Conservation (phyloP, 768 basidiomycete species). For the Strobilomyces confusus region DNA sequence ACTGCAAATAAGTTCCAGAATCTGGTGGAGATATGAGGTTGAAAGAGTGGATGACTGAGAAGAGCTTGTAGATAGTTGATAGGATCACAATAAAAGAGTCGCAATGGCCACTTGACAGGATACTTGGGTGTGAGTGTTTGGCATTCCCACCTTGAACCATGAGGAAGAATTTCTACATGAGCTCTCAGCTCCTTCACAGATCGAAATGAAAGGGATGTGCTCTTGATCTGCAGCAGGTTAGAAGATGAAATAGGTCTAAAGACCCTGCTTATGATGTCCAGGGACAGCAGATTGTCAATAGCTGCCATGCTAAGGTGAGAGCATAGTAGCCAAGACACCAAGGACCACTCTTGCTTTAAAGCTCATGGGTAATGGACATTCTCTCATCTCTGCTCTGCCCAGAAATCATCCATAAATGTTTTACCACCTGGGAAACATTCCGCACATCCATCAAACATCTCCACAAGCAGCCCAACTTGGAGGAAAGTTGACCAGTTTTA, state of each 20-base stretch:
- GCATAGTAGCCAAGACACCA: too few relatives aligned
- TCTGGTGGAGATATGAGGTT: neutral
- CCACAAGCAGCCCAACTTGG: too few relatives aligned
- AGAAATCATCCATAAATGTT: too few relatives aligned
- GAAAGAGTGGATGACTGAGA: neutral
- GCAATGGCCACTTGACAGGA: neutral
- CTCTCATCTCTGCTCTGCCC: too few relatives aligned
- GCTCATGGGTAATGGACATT: too few relatives aligned
- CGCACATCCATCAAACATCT: too few relatives aligned
- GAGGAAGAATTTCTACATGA: neutral
- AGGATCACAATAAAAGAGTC: neutral
- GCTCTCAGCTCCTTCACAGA: neutral
- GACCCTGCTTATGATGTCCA: neutral
- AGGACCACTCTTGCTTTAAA: too few relatives aligned
- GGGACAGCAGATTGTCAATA: neutral
- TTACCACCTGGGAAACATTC: too few relatives aligned
- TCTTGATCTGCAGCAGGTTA: neutral
- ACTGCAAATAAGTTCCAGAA: too few relatives aligned
- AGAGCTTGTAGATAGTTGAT: too few relatives aligned
- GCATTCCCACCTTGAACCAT: neutral
- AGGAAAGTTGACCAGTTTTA: too few relatives aligned
- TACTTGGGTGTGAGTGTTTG: neutral
- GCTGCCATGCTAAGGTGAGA: neutral
- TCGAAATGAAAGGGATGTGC: neutral
- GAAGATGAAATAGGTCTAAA: conserved; percentile 14